Evolutionary conservation across 495 filamentous ascomycete genomes (phyloP).

Genomic region (Penicillium psychrofluorescens): DNA sequence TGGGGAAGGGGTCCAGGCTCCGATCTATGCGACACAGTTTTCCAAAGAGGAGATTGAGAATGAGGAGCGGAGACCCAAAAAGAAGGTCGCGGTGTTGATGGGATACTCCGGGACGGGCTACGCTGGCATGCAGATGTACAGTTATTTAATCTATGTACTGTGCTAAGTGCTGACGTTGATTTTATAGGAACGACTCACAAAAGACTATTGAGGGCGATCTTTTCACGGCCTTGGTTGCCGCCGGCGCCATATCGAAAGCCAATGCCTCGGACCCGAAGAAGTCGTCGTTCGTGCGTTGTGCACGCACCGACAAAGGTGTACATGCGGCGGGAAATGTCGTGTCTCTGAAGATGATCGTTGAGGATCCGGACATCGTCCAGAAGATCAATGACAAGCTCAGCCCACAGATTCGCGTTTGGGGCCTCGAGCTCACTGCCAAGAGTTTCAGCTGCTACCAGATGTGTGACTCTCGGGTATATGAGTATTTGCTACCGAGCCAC

Average conservation of each 20-base stretch:
- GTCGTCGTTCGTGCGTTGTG: slow-evolving; percentile 87
- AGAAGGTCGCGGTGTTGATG: slow-evolving; percentile 90
- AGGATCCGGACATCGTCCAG: slow-evolving; percentile 76
- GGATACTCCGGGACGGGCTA: slow-evolving; percentile 97
- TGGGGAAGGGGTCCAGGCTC: slow-evolving; percentile 29
- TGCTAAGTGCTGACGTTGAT: background rate
- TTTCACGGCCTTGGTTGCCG: slow-evolving; percentile 80
- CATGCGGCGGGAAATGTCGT: slow-evolving; percentile 96
- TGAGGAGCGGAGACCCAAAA: slow-evolving; percentile 82
- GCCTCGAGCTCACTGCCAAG: slow-evolving; percentile 72
- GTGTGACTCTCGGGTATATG: slow-evolving; percentile 91
- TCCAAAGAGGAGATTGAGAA: slow-evolving; percentile 72
- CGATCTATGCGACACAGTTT: slow-evolving; percentile 51
- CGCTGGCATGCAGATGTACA: slow-evolving; percentile 84
- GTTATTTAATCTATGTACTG: background rate
- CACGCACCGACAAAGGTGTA: slow-evolving; percentile 94
- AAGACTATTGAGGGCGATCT: slow-evolving; percentile 97
- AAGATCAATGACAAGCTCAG: slow-evolving; percentile 85
- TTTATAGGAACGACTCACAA: slow-evolving; percentile 48
- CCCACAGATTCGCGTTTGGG: slow-evolving; percentile 90
- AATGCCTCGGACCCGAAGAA: slow-evolving; percentile 97
- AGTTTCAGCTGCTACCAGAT: slow-evolving; percentile 86
- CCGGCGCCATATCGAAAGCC: slow-evolving; percentile 89
- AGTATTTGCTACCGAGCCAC: slow-evolving; percentile 90
- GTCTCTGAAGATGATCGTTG: slow-evolving; percentile 90